Evolutionary conservation across 1,284 basidiomycete species (phyloP).

Genomic region (Ustilago xerochloae): DNA sequence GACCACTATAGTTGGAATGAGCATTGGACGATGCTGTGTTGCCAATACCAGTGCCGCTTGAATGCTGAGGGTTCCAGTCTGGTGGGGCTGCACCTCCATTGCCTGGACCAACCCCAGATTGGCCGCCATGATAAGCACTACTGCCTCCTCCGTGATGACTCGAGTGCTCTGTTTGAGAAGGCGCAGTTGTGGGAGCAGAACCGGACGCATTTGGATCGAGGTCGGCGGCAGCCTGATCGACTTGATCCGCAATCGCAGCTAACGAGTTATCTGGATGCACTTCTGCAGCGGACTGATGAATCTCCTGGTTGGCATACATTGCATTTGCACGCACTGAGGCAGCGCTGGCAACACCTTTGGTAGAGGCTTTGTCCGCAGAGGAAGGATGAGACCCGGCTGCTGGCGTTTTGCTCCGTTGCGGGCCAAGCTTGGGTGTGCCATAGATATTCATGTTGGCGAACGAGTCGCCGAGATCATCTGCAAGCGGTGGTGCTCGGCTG

Average conservation of each 20-base stretch:
- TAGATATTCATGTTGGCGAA: slow-evolving; percentile 57
- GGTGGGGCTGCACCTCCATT: slow-evolving; percentile 2
- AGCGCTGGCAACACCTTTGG: slow-evolving; percentile 17
- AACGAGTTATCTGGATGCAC: slow-evolving; percentile 57
- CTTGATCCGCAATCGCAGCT: slow-evolving; percentile 56
- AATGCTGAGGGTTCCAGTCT: slow-evolving; percentile 26
- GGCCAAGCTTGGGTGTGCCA: slow-evolving; percentile 47
- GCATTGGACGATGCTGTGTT: too few relatives aligned
- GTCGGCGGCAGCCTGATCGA: slow-evolving; percentile 55
- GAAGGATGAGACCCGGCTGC: slow-evolving; percentile 1
- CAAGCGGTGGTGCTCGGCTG: slow-evolving; percentile 49
- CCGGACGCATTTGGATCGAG: slow-evolving; percentile 28
- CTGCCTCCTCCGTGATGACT: slow-evolving; percentile 17
- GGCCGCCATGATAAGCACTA: slow-evolving; percentile 11
- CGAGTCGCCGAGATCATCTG: slow-evolving; percentile 53
- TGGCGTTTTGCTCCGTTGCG: slow-evolving; percentile 37
- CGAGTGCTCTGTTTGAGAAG: slow-evolving; percentile 19
- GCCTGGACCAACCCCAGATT: neutral
- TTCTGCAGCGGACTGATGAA: slow-evolving; percentile 57
- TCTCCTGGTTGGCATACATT: slow-evolving; percentile 59
- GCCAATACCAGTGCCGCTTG: neutral
- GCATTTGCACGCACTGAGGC: slow-evolving; percentile 52
- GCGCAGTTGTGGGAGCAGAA: neutral
- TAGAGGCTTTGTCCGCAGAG: neutral
- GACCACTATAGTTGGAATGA: slow-evolving; percentile 1